phyloP scores from a whole-genome alignment of 805 yeast species.

The Candida argentea region DNA sequence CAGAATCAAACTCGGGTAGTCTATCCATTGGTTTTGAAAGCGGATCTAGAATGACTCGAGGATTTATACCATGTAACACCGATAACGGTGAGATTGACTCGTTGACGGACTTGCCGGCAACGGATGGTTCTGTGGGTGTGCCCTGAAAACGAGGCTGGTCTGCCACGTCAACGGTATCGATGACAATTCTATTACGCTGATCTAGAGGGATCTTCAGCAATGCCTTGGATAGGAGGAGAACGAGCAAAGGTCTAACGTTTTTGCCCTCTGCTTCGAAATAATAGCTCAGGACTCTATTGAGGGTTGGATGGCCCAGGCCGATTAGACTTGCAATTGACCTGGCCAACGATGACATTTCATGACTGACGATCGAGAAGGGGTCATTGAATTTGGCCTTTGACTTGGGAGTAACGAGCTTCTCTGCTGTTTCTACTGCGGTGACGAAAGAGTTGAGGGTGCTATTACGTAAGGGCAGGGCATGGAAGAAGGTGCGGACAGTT shows the following conservation, averaged over 20 bases:
- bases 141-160: constrained; percentile 56
- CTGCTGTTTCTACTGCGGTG: constrained; percentile 65
- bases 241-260: constrained; percentile 87
- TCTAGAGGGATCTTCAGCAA: constrained; percentile 61
- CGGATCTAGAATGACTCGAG: constrained; percentile 74
- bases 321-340: constrained; percentile 75
- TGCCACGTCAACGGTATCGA: constrained; percentile 56
- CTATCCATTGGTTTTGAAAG: constrained; percentile 70
- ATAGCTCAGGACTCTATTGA: constrained; percentile 86
- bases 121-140: constrained; percentile 40
- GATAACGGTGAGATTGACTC: constrained; percentile 71
- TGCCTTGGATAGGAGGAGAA: constrained; percentile 73
- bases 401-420: constrained; percentile 59
- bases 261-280: constrained; percentile 96
- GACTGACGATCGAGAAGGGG: constrained; percentile 84
- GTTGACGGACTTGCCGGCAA: constrained; percentile 52
- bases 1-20: constrained; percentile 46
- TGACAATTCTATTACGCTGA: constrained; percentile 52
- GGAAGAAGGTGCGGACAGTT: too few species aligned
- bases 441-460: too few species aligned
- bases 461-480: too few species aligned
- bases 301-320: constrained; percentile 90
- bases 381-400: constrained; percentile 45
- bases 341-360: constrained; percentile 86
- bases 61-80: constrained; percentile 83